phyloP scores from a whole-genome alignment of 352 stramenopile species.

The Pythium grandisporangium region DNA sequence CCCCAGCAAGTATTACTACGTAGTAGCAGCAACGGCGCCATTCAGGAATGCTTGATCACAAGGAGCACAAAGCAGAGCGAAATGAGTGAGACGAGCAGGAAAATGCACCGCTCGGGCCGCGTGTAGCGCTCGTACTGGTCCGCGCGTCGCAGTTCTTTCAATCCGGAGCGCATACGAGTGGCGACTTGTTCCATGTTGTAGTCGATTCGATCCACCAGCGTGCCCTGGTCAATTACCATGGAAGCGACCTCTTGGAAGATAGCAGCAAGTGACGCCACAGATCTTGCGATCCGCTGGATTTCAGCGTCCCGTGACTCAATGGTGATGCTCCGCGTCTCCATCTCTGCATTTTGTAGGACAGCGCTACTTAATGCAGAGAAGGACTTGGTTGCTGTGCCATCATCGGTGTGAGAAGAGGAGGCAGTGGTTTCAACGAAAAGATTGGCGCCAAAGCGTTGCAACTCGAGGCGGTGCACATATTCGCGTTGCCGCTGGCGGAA shows the following conservation, averaged over 20 bases:
- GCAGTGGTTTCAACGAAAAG: constrained; percentile 38
- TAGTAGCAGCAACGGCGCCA: too few relatives aligned
- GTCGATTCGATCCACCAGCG: constrained; percentile 77
- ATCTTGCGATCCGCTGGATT: constrained; percentile 72
- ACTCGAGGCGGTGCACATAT: constrained; percentile 58
- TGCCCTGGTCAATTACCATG: constrained; percentile 81
- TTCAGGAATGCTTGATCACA: constrained; percentile 57
- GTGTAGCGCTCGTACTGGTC: constrained; percentile 62
- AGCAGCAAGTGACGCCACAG: constrained; percentile 45
- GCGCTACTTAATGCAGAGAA: too few relatives aligned
- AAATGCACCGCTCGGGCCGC: constrained; percentile 63
- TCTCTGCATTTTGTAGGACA: too few relatives aligned
- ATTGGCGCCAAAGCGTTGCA: constrained; percentile 68
- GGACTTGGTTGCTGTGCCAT: constrained; percentile 17
- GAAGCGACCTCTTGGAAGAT: constrained; percentile 77
- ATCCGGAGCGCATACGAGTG: constrained; percentile 36
- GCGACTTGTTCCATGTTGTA: constrained; percentile 85
- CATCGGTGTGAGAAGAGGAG: constrained; percentile 17
- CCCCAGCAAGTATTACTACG: too few relatives aligned
- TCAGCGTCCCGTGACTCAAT: constrained; percentile 56
- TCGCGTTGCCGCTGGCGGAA: constrained; percentile 65
- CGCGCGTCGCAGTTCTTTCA: constrained; percentile 46
- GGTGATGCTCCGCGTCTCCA: too few relatives aligned
- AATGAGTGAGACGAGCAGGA: constrained; percentile 47
- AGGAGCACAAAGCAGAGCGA: constrained; percentile 60